Evolutionary conservation across 2,329 filamentous ascomycete species (phyloP).

Genomic region (Camillea tinctor): DNA sequence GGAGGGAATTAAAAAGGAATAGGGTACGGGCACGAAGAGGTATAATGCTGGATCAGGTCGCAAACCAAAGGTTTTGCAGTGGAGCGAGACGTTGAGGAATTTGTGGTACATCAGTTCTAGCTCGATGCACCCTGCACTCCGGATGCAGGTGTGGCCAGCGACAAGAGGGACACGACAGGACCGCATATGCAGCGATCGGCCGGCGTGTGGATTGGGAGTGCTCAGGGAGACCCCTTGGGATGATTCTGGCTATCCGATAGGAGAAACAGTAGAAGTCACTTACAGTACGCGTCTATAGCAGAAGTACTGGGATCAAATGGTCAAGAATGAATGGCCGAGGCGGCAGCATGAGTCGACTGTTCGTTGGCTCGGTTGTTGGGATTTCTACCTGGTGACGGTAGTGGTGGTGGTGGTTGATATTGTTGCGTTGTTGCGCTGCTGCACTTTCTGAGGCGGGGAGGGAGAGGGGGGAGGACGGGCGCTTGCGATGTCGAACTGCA

Average conservation of each 20-base stretch:
- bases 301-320: constrained; percentile 26
- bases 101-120: constrained; percentile 16
- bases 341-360: constrained; percentile 16
- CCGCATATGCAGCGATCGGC: constrained; percentile 38
- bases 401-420: not conserved
- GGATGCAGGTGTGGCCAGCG: constrained; percentile 33
- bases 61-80: constrained; percentile 4
- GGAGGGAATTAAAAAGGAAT: constrained; percentile 6
- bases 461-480: too few species aligned
- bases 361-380: constrained; percentile 7
- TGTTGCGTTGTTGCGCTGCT: not conserved
- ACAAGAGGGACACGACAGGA: constrained; percentile 34
- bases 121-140: constrained; percentile 27
- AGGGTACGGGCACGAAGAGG: constrained; percentile 15
- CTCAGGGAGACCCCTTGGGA: constrained; percentile 16
- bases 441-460: not conserved
- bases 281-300: constrained; percentile 29
- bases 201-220: constrained; percentile 23
- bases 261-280: constrained; percentile 16
- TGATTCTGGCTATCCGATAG: constrained; percentile 23
- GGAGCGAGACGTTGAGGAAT: constrained; percentile 13
- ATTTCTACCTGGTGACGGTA: constrained; percentile 4
- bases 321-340: constrained; percentile 15
- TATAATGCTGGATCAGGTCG: constrained; percentile 10
- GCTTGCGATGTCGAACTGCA: constrained; percentile 10